Evolutionary conservation across 257 asterid species (phyloP), one percentile per base, ranked within the genome.

Genomic region (Eucommia ulmoides): DNA sequence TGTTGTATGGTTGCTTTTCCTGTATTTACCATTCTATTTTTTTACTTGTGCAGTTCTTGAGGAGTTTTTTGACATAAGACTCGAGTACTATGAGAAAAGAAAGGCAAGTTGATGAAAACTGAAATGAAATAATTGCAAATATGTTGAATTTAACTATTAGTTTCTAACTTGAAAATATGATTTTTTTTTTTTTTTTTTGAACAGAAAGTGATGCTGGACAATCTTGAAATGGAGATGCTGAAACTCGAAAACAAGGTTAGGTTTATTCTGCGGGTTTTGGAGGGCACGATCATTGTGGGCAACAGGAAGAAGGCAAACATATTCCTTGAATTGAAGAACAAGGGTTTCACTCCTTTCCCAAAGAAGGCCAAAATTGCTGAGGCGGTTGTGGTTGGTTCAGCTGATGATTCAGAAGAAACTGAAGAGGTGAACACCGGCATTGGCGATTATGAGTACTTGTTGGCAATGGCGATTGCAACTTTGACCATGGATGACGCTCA

Each of bases 281-380:
- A 78, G n/a, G 95, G 96, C 49, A 73, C 72, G 58, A 91, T 91
- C 51, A 50, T 83, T 9, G 96, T 91, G 56, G 86, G 79, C 79
- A 91, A 83, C 76, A 74, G 95, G 66, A 91, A 64, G 68, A 77
- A 69, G 67, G 92, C 93, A 11, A 95, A 91, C 54, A 61, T 86
- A 66, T 77, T 81, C 54, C 26, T 75, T 19, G 96, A 86, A 65
- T 62, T 91, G 85, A 83, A 81, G 58, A 77, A 75, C 41, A 91
- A 81, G 66, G 95, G 94, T 46, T 86, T 91, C 49, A 75, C 95
- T 23, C 99, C 96, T 41, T 77, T 91, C 51, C 95, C 95, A 0
- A 86, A 70, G 35, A 75, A 83, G 68, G 73, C 73, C 56, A 65
- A 25, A 55, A 49, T 56, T 19, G 62, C 57, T 24, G 98, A 76